These are phyloP conservation scores for Hypoxylon lienhwacheense DNA, from an alignment of 495 filamentous ascomycete genomes.

Conservation along the genomic window DNA sequence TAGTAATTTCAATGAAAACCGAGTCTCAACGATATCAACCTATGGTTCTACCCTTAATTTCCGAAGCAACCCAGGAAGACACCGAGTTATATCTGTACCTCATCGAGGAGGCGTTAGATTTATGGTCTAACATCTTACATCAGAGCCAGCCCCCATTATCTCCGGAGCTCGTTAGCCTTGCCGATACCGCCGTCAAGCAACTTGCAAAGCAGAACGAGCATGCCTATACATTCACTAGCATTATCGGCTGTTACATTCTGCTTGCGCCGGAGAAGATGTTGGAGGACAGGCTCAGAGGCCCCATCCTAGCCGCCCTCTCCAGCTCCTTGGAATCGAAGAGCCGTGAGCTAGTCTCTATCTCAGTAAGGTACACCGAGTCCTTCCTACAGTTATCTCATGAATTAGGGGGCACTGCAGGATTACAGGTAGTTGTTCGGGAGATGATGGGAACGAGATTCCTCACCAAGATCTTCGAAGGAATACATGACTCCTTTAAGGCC, in stretches of 20 bases:
- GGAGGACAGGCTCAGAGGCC: slow-evolving; percentile 59
- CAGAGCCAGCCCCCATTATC: slow-evolving; percentile 69
- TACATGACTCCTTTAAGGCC: slow-evolving; percentile 70
- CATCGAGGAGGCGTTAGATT: slow-evolving; percentile 86
- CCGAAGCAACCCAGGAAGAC: slow-evolving; percentile 73
- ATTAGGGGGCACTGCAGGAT: slow-evolving; percentile 66
- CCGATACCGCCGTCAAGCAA: slow-evolving; percentile 67
- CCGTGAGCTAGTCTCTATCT: slow-evolving; percentile 64
- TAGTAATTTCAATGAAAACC: slow-evolving; percentile 76
- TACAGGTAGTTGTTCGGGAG: slow-evolving; percentile 65
- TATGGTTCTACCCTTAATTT: slow-evolving; percentile 76
- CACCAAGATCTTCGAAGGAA: slow-evolving; percentile 64
- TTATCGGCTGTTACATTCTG: slow-evolving; percentile 77
- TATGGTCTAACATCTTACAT: slow-evolving; percentile 77
- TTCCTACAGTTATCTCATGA: slow-evolving; percentile 69
- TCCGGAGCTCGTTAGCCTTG: slow-evolving; percentile 66
- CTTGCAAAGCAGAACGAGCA: slow-evolving; percentile 68
- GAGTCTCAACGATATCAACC: slow-evolving; percentile 71
- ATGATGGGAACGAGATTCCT: slow-evolving; percentile 71
- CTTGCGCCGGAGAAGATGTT: slow-evolving; percentile 78
- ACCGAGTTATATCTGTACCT: slow-evolving; percentile 81
- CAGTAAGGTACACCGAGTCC: slow-evolving; percentile 69
- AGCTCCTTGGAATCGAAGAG: slow-evolving; percentile 61
- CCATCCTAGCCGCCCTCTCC: slow-evolving; percentile 60
- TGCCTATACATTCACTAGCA: slow-evolving; percentile 61